These are phyloP conservation scores for Aegle marmelos DNA, from an alignment of 345 rosid species.

Conservation along the genomic window DNA sequence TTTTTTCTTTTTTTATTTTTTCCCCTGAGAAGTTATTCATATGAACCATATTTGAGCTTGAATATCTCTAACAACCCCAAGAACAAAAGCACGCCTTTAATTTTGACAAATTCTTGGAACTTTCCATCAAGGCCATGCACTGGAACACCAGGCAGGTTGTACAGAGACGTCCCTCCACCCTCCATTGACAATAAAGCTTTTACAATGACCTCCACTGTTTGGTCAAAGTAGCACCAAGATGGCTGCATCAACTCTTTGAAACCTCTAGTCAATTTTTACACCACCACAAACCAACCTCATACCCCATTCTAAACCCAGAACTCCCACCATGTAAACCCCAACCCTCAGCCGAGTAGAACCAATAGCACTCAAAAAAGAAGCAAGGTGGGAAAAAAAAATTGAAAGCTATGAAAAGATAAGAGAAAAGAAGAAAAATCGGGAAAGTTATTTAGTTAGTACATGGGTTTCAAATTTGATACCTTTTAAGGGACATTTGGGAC, in stretches of 20 bases:
- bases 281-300: constrained; percentile 68
- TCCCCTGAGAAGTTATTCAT: too few species aligned
- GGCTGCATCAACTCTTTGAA: constrained; percentile 94
- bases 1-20: too few species aligned
- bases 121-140: not conserved
- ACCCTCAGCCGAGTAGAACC: constrained; percentile 35
- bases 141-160: constrained; percentile 79
- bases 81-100: not conserved
- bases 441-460: too few species aligned
- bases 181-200: constrained; percentile 73
- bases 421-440: too few species aligned
- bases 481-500: too few species aligned
- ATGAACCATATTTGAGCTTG: not conserved
- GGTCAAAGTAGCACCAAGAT: constrained; percentile 78
- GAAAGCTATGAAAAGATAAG: too few species aligned
- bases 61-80: not conserved
- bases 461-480: too few species aligned
- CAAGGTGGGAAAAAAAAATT: too few species aligned
- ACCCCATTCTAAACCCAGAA: constrained; percentile 49
- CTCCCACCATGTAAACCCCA: constrained; percentile 1
- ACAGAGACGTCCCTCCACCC: constrained; percentile 95
- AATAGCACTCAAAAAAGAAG: too few species aligned
- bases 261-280: constrained; percentile 50
- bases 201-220: constrained; percentile 53
- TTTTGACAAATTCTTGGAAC: not conserved